These are phyloP conservation scores for Solanum hybrid DNA, from an alignment of 305 asterid species.

Conservation along the genomic window DNA sequence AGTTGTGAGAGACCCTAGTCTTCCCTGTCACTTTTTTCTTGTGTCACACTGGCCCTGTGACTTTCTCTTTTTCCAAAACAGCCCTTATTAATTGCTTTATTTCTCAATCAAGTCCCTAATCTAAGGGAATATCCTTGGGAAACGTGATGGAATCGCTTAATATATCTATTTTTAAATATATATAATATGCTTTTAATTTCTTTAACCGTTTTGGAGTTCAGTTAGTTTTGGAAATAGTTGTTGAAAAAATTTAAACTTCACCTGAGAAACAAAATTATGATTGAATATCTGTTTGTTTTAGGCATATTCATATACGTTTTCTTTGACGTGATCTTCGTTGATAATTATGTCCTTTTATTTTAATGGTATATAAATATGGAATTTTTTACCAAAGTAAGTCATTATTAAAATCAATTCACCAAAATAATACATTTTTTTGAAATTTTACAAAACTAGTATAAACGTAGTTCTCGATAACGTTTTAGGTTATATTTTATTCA, in stretches of 20 bases:
- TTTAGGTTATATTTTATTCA: no score
- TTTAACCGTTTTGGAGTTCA: not conserved
- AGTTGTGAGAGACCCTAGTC: constrained; percentile 12
- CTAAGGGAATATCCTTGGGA: not conserved
- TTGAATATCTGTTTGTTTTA: not conserved
- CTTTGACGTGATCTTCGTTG: not conserved
- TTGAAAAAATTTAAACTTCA: not conserved
- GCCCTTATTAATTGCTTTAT: not conserved
- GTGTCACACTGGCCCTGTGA: not conserved
- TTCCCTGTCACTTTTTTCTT: not conserved
- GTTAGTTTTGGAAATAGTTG: not conserved
- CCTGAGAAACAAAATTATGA: not conserved
- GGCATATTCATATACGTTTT: not conserved
- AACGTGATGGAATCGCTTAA: not conserved
- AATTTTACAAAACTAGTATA: no score
- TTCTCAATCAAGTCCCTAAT: constrained; percentile 2
- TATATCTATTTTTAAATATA: not conserved
- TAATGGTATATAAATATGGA: not conserved
- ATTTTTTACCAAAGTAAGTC: no score
- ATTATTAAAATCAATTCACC: no score
- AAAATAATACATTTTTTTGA: no score
- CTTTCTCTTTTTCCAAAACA: not conserved
- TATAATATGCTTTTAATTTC: not conserved
- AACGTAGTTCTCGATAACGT: no score
- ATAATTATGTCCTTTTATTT: not conserved